Base-by-base conservation (phyloP, 129 eudicot genomes). In the Smallanthus sonchifolius region DNA sequence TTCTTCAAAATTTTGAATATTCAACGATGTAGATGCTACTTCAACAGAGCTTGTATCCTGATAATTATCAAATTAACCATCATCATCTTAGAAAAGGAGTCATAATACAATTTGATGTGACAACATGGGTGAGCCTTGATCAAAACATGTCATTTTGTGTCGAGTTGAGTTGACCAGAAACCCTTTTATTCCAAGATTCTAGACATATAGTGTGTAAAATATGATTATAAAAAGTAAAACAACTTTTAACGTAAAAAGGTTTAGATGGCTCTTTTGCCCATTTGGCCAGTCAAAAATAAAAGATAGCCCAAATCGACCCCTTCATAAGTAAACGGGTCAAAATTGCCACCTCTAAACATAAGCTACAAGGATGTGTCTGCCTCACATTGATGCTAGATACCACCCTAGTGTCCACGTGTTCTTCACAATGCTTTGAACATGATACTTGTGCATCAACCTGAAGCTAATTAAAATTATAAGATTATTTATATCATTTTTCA, bases 361-460 rank as follows among this genome's bases (percentile, higher is more conserved):
- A 39, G 54, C 20, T 19, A 72, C 36, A 56, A 72, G 4, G 37
- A 37, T 38, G 55, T 56, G 24, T 37, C 2, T 39, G 67, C 55
- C 67, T 56, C 56, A 72, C 76, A 55, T 56, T 39, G 20, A 39
- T 20, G 54, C 40, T 59, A 71, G 51, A 51, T 49, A 10, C 63
- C 32, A 34, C 63, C 48, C 45, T 9, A 16, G 20, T 11, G 76
- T 55, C 67, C 14, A 32, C 77, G 15, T 16, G 44, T 62, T 45
- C 62, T 61, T 84, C 73, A 19, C 63, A 54, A 45, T 49, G 14
- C 45, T 56, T 49, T 61, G 51, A 77, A 40, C 73, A 84, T n/a
- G 70, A 67, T 40, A 61, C 74, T 74, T 67, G 80, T 17, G 34
- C 20, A 52, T 76, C 62, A 59, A 67, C 45, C 84, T 84, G 72